Conservation (phyloP, 1,284 basidiomycete genomes). For the Agroathelia rolfsii region DNA sequence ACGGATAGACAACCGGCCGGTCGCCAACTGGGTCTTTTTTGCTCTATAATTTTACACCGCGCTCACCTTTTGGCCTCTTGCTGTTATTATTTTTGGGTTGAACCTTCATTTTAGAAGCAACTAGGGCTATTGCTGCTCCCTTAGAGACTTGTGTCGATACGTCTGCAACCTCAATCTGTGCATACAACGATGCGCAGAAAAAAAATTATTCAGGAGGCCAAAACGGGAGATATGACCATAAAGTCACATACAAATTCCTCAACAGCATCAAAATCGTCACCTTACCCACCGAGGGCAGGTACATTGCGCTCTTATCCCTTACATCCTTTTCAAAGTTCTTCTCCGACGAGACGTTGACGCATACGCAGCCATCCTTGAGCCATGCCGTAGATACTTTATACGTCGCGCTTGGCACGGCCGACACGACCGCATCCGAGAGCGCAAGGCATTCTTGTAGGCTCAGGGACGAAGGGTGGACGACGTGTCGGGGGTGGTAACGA, state of each 20-base stretch:
- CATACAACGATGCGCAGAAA: too few species aligned
- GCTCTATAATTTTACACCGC: too few species aligned
- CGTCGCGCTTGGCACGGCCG: constrained; percentile 76
- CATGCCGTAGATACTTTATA: constrained; percentile 88
- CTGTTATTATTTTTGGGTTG: too few species aligned
- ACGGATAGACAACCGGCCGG: too few species aligned
- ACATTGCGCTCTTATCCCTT: constrained; percentile 85
- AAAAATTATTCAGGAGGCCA: too few species aligned
- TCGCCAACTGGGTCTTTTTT: too few species aligned
- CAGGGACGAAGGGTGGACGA: constrained; percentile 58
- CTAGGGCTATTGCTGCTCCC: too few species aligned
- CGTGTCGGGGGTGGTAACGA: constrained; percentile 74
- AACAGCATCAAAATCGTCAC: constrained; percentile 96
- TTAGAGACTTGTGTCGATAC: too few species aligned
- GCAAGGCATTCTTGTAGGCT: constrained; percentile 72
- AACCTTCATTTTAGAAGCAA: too few species aligned
- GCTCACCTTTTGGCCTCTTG: too few species aligned
- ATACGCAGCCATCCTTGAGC: constrained; percentile 90
- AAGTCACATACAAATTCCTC: constrained; percentile 69
- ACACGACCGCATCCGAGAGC: constrained; percentile 83
- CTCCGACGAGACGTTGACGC: constrained; percentile 88
- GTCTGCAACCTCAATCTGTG: too few species aligned
- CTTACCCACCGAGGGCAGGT: constrained; percentile 91
- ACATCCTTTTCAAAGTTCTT: constrained; percentile 97
- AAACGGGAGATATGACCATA: too few species aligned